Evolutionary conservation across 1,139 yeast species (phyloP).

Genomic region (Kurtzmaniella quercitrusa): DNA sequence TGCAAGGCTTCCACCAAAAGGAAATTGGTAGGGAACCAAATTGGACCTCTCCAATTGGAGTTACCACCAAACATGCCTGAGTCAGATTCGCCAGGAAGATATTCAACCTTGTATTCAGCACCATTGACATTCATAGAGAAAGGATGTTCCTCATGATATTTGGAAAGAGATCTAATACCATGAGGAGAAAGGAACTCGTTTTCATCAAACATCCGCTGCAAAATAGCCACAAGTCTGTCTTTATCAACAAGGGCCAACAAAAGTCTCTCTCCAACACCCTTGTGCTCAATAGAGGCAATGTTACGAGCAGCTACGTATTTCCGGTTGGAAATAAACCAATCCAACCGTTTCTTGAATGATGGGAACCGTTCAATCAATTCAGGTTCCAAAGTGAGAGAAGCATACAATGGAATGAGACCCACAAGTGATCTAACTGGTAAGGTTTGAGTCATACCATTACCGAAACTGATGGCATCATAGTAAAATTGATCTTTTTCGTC

Average conservation of each 20-base stretch:
- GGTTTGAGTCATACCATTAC: conserved; percentile 58
- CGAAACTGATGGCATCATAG: conserved; percentile 90
- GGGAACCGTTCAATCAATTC: conserved; percentile 77
- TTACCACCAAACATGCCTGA: conserved; percentile 97
- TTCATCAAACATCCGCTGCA: conserved; percentile 83
- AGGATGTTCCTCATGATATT: conserved; percentile 83
- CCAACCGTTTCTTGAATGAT: conserved; percentile 76
- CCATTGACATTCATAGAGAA: conserved; percentile 86
- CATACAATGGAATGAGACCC: conserved; percentile 90
- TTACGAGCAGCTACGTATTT: conserved; percentile 76
- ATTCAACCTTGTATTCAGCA: conserved; percentile 65
- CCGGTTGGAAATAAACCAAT: conserved; percentile 81
- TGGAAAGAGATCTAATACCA: conserved; percentile 88
- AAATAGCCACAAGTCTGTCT: conserved; percentile 73
- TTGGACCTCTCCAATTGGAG: conserved; percentile 98
- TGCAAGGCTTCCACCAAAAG: conserved; percentile 84
- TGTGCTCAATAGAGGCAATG: conserved; percentile 79
- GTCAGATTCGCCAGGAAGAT: conserved; percentile 90
- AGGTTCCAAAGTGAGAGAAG: conserved; percentile 86
- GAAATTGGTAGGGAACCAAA: conserved; percentile 95
- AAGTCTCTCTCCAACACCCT: conserved; percentile 86
- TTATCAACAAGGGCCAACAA: conserved; percentile 78
- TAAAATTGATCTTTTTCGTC: conserved; percentile 86
- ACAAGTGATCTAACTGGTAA: conserved; percentile 88
- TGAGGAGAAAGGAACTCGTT: conserved; percentile 81